Conservation (phyloP, 2,329 filamentous ascomycete genomes). For the Fusarium avenaceum region DNA sequence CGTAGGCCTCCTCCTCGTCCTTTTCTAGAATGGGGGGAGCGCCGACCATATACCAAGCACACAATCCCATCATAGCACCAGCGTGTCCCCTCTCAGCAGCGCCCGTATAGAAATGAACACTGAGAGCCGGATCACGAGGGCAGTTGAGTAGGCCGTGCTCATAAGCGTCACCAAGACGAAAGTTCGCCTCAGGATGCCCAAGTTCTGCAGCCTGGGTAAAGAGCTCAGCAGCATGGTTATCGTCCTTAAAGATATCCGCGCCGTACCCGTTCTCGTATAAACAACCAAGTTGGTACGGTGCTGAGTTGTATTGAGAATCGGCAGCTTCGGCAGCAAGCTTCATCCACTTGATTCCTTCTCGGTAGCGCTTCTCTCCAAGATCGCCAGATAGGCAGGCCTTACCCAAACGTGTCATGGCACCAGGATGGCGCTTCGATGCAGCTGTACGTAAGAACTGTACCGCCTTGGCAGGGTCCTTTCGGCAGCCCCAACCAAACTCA, state of each 20-base stretch:
- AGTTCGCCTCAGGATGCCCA: conserved; percentile 87
- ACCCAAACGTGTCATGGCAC: conserved; percentile 92
- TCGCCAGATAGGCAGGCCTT: conserved; percentile 92
- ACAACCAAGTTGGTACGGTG: conserved; percentile 89
- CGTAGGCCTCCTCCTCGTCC: conserved; percentile 95
- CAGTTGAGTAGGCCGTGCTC: conserved; percentile 91
- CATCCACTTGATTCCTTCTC: conserved; percentile 95
- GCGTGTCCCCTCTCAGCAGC: conserved; percentile 88
- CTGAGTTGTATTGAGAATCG: conserved; percentile 91
- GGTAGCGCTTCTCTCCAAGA: conserved; percentile 86
- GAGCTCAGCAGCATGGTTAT: conserved; percentile 89
- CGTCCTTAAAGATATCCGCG: conserved; percentile 92
- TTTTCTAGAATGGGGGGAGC: conserved; percentile 92
- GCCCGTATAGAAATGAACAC: conserved; percentile 96
- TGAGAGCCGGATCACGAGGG: conserved; percentile 90
- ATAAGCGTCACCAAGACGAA: conserved; percentile 94
- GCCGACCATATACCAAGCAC: conserved; percentile 98
- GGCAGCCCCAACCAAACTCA: conserved; percentile 97
- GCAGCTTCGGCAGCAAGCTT: conserved; percentile 92
- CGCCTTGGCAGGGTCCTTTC: conserved; percentile 89
- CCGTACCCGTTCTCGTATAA: conserved; percentile 95
- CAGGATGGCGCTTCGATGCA: conserved; percentile 93
- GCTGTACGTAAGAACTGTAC: conserved; percentile 93
- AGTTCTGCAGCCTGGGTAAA: conserved; percentile 95
- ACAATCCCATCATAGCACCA: conserved; percentile 96